Base-by-base conservation (phyloP, 805 yeast genomes). In the Clavispora santaluciae region DNA sequence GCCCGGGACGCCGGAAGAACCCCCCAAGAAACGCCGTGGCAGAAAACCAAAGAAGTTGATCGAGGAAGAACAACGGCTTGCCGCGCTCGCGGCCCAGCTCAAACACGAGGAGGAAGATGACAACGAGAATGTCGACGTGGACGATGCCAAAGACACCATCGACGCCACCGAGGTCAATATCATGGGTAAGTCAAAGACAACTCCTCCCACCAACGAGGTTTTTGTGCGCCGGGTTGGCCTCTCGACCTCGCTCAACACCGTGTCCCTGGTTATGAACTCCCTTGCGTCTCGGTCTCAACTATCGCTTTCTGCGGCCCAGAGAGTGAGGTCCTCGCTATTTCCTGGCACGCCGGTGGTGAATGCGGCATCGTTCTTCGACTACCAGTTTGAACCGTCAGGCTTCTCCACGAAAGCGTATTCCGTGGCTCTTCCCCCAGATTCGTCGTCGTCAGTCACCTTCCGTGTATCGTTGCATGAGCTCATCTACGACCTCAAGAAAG, bases 351-450 rank as follows among this genome's bases (percentile, higher is more conserved):
- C 66, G 6, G 48, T 57, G 8, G 43, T 60, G 8, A 56, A 65
- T n/a, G 46, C 46, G 10, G 49, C 51, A 16, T 39, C 51, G 12
- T 51, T 68, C 37, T 64, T 67, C 44, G 70, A 68, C 28, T 68
- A 65, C 49, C 55, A 55, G 37, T 60, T 70, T 30, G 61, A 61
- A 16, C 69, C 78, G 12, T 48, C 61, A 22, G 61, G 57, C 33
- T 57, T 58, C 39, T 62, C 61, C 16, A 57, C 66, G 1, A 54
- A 63, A 13, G 64, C 71, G 9, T 73, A 65, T 49, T 50, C 79
- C 5, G 46, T 78, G 18, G 64, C 67, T 12, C 57, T 81, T 39
- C 80, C 83, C 10, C 57, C 68, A 10, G 72, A 67, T 31, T 41
- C 65, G 12, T 61, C 64, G 33, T 73, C 76, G 29, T 70, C 72